Base-by-base conservation (phyloP, 1,284 basidiomycete species). In the Apiotrichum laibachii region DNA sequence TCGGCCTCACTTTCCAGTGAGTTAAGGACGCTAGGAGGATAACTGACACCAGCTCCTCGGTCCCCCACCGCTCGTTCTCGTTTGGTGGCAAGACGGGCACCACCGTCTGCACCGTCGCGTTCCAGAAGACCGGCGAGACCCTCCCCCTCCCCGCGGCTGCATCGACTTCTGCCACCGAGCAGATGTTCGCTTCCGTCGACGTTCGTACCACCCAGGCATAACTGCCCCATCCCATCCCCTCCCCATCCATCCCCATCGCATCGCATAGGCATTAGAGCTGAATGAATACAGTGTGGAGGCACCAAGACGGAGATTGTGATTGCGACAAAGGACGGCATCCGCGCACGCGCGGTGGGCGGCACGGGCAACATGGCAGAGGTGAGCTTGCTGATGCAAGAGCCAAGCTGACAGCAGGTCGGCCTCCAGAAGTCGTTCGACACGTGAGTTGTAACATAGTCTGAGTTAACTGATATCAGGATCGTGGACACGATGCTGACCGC, bases 101-200 rank as follows among this genome's bases (percentile, higher is more conserved):
- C 10, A 74, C 70, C 16, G 75, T 78, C 22, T 76, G 75, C 57
- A 79, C 77, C 1, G 76, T 79, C 13, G 77, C 77, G 0, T 77
- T 79, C 66, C 59, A 68, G 48, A 77, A 75, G 64, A 59, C 34
- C 7, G 49, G 13, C 35, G 21, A 6, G 13, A 10, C 15, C 55
- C 50, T 40, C 42, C 39, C 49, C 16, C 22, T 33, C 40, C 19
- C 4, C 26, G 9, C 40, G 11, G 37, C 50, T 9, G 12, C 50
- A 8, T 6, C 50, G 7, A 11, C 42, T 0, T 7, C 42, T 3
- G 11, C 26, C 3, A 2, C 40, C 7, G 51, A 53, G n/a, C 55
- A 56, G 0, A 55, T 72, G 42, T 70, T 61, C 37, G 43, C 66
- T 15, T 69, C 67, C 57, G 54, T 72, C 11, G 71, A 72, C 54